Conservation (phyloP, 768 basidiomycete genomes). For the Pluteus cervinus region DNA sequence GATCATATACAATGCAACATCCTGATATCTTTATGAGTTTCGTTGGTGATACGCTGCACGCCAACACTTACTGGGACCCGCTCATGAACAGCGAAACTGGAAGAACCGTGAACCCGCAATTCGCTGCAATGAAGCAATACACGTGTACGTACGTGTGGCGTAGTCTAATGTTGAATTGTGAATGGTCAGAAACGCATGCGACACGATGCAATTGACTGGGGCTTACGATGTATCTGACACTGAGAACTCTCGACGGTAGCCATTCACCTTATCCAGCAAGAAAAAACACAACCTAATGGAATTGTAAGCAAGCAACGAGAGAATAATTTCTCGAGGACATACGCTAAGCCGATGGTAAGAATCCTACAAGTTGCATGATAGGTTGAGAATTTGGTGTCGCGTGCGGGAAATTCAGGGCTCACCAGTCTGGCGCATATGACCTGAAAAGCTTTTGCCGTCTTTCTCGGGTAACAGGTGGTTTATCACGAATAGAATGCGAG, state of each 20-base stretch:
- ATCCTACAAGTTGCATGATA: constrained; percentile 36
- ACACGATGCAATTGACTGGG: too few species aligned
- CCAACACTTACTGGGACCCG: constrained; percentile 59
- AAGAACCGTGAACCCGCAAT: too few species aligned
- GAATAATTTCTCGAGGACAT: constrained; percentile 17
- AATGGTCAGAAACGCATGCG: background rate
- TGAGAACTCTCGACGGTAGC: constrained; percentile 76
- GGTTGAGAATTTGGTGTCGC: constrained; percentile 6
- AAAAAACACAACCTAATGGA: constrained; percentile 51
- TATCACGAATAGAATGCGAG: constrained; percentile 10
- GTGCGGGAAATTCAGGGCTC: constrained; percentile 13
- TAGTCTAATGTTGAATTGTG: constrained; percentile 21
- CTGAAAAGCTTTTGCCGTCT: constrained; percentile 39
- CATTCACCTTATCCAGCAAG: constrained; percentile 56
- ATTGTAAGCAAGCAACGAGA: constrained; percentile 1
- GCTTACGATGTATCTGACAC: constrained; percentile 70
- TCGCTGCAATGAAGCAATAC: constrained; percentile 2
- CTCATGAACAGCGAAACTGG: constrained; percentile 66
- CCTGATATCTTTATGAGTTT: constrained; percentile 20
- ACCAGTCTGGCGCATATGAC: constrained; percentile 80
- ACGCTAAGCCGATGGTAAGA: constrained; percentile 64
- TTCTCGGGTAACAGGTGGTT: constrained; percentile 20
- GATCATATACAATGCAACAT: constrained; percentile 45
- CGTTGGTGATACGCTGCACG: constrained; percentile 7
- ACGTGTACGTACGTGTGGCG: constrained; percentile 31